Evolutionary conservation across 2,329 filamentous ascomycete species (phyloP).

Genomic region (Uncinocarpus reesii): DNA sequence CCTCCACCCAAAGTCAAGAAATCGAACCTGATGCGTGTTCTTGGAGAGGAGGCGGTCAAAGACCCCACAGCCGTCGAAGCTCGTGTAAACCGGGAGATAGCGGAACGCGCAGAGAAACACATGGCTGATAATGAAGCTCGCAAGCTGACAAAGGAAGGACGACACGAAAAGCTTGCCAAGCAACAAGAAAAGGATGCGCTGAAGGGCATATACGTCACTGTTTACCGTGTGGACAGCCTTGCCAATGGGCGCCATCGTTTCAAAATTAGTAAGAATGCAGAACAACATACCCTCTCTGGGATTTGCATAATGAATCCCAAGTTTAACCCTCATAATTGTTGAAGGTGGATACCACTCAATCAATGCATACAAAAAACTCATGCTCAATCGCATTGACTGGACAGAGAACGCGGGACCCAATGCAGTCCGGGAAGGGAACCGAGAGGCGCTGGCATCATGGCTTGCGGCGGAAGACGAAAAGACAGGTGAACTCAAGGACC

Average conservation of each 20-base stretch:
- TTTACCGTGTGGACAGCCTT: constrained; percentile 83
- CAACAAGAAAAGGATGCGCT: constrained; percentile 83
- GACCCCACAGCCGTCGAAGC: constrained; percentile 96
- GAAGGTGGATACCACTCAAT: constrained; percentile 81
- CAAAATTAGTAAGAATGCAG: constrained; percentile 84
- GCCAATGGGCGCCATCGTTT: constrained; percentile 88
- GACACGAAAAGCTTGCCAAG: constrained; percentile 65
- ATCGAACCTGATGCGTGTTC: constrained; percentile 91
- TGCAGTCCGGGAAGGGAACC: constrained; percentile 46
- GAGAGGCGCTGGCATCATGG: constrained; percentile 58
- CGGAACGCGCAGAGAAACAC: constrained; percentile 71
- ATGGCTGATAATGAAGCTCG: constrained; percentile 69
- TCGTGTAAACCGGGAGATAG: constrained; percentile 84
- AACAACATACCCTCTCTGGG: constrained; percentile 76
- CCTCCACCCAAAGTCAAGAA: constrained; percentile 95
- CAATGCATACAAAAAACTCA: constrained; percentile 78
- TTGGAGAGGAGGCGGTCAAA: constrained; percentile 85
- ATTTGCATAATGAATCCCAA: constrained; percentile 86
- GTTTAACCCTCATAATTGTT: constrained; percentile 78
- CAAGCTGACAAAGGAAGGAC: constrained; percentile 79
- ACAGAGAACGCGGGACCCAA: constrained; percentile 70
- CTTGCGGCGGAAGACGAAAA: constrained; percentile 67
- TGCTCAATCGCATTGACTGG: constrained; percentile 92
- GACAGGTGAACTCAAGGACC: constrained; percentile 62
- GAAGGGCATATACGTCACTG: constrained; percentile 73